Evolutionary conservation across 345 rosid genomes (phyloP).

Genomic region (Aquilaria malaccensis): DNA sequence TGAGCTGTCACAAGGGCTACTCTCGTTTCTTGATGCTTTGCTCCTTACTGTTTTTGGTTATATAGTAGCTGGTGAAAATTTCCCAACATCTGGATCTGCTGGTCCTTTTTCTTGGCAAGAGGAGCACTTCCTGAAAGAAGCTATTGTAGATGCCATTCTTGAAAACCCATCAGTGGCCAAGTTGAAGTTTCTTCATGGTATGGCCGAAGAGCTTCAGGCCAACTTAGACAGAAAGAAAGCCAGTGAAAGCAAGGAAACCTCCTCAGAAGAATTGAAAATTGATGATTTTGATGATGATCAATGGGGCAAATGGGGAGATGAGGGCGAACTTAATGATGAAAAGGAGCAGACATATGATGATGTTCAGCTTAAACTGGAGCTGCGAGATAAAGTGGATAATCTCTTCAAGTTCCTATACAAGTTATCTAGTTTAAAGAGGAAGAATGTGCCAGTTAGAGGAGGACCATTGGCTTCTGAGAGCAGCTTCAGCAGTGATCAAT

Average conservation of each 20-base stretch:
- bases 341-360: constrained; percentile 50
- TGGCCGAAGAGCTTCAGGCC: constrained; percentile 65
- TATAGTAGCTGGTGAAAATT: constrained; percentile 90
- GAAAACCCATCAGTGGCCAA: constrained; percentile 66
- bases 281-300: constrained; percentile 95
- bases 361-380: constrained; percentile 83
- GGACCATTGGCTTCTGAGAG: constrained; percentile 45
- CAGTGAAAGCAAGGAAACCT: constrained; percentile 36
- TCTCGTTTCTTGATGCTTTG: constrained; percentile 67
- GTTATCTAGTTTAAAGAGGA: constrained; percentile 51
- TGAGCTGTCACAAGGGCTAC: constrained; percentile 42
- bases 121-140: constrained; percentile 87
- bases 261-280: constrained; percentile 38
- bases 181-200: constrained; percentile 65
- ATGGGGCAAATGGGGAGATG: constrained; percentile 98
- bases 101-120: constrained; percentile 99
- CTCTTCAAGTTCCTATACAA: constrained; percentile 78
- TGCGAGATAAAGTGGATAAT: constrained; percentile 83
- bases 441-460: constrained; percentile 43
- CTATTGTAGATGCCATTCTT: constrained; percentile 65
- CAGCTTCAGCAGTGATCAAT: constrained; percentile 39
- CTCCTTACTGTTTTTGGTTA: constrained; percentile 73
- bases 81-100: constrained; percentile 84
- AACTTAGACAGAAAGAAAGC: constrained; percentile 35
- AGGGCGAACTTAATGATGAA: constrained; percentile 53